Evolutionary conservation across 208 protist species (phyloP), one percentile per base, ranked within the genome.

Genomic region (Balamuthia mandrillaris): DNA sequence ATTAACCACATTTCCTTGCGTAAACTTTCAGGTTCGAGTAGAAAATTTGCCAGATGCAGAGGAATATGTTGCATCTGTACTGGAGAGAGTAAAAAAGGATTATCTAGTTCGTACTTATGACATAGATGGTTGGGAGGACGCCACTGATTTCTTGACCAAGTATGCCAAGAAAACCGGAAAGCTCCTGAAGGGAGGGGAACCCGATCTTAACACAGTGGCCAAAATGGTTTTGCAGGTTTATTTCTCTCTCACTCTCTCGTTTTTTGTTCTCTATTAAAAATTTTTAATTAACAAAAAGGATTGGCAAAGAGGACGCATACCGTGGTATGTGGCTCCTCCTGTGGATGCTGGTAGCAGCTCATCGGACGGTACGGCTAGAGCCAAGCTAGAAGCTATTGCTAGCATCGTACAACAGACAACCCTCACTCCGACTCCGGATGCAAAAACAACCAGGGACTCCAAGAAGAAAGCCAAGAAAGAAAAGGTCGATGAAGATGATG

Each of bases 191-290:
- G 97, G 96, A 35, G 97, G 97, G 31, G 91, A 97, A 75, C 95
- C 97, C 0, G 97, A 99, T 87, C 86, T 95, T 0, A 93, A 97
- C 49, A 93, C 94, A 3, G 94, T 95, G 2, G 96, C 97, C 16
- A 98, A 97, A 82, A 97, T 97, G 88, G 94, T 99, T 18, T 91
- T 99, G 1, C 94, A 98, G n/a, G n/a, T n/a, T n/a, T n/a, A n/a
- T n/a, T n/a, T n/a, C n/a, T n/a, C n/a, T n/a, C n/a, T n/a, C n/a
- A n/a, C n/a, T n/a, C n/a, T n/a, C n/a, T n/a, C n/a, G n/a, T n/a
- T n/a, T n/a, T n/a, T n/a, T n/a, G n/a, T n/a, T n/a, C n/a, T n/a
- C n/a, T n/a, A n/a, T n/a, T n/a, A n/a, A n/a, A n/a, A n/a, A n/a
- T n/a, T n/a, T n/a, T n/a, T n/a, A n/a, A n/a, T n/a, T n/a, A n/a